Evolutionary conservation across 768 basidiomycete genomes (phyloP).

Genomic region (Hericium alpestre): DNA sequence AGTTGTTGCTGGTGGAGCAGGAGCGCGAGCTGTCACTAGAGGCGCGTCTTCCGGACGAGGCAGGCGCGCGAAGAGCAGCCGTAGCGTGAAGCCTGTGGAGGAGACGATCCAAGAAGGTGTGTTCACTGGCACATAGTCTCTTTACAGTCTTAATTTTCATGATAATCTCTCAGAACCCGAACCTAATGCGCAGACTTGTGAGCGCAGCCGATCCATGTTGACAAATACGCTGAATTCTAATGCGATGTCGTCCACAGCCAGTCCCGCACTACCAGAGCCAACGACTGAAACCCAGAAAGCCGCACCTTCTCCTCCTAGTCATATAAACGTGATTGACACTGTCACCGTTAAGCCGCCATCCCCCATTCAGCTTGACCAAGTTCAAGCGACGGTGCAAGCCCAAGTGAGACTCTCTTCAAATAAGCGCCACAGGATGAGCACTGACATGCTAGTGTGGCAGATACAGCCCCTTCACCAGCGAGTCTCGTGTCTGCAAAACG

Average conservation of each 20-base stretch:
- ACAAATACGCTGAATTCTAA: no score
- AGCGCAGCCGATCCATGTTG: no score
- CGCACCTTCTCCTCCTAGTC: no score
- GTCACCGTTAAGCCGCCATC: no score
- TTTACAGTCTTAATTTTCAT: not conserved
- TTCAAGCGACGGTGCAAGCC: not conserved
- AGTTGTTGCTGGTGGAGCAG: conserved; percentile 50
- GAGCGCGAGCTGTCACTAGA: conserved; percentile 56
- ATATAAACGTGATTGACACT: no score
- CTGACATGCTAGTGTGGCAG: not conserved
- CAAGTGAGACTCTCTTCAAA: not conserved
- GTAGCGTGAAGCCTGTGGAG: conserved; percentile 38
- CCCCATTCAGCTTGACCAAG: no score
- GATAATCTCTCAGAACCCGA: not conserved
- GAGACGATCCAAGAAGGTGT: conserved; percentile 41
- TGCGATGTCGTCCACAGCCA: not conserved
- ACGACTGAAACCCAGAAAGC: no score
- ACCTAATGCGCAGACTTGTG: not conserved
- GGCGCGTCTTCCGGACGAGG: conserved; percentile 39
- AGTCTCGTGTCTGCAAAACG: conserved; percentile 8
- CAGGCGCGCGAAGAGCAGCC: conserved; percentile 41
- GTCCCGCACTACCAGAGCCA: no score
- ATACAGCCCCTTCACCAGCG: conserved; percentile 8
- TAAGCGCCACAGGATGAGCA: not conserved
- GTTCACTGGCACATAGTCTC: not conserved